These are phyloP conservation scores for Solanum gandarillasii DNA, from an alignment of 257 asterid genomes.

Conservation along the genomic window DNA sequence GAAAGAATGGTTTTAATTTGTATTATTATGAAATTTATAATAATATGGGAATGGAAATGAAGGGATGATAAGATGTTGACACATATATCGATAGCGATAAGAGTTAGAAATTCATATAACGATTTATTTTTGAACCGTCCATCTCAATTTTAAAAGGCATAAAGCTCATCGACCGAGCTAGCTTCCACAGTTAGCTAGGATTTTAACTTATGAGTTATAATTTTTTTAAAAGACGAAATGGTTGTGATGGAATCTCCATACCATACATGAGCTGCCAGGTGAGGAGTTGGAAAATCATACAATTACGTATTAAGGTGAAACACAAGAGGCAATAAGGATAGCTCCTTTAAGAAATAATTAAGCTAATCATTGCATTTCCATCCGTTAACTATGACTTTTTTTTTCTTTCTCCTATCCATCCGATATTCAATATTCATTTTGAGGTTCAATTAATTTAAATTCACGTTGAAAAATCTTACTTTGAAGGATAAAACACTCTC, in stretches of 20 bases:
- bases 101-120: neutral
- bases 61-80: neutral
- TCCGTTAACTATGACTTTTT: neutral
- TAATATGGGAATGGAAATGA: neutral
- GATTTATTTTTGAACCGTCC: too few species aligned
- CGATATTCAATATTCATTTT: neutral
- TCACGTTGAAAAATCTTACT: neutral
- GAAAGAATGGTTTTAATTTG: neutral
- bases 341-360: neutral
- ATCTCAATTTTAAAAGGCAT: neutral
- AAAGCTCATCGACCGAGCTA: neutral
- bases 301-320: neutral
- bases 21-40: neutral
- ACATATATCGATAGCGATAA: neutral
- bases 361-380: neutral
- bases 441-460: neutral
- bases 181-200: neutral
- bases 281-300: neutral
- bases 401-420: neutral
- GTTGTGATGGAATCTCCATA: neutral
- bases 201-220: neutral
- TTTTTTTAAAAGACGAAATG: too few species aligned
- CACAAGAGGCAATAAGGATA: neutral
- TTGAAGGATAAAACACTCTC: neutral
- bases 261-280: neutral